Conservation (phyloP, 192 early-diverging fungal species). For the Entomortierella chlamydospora region DNA sequence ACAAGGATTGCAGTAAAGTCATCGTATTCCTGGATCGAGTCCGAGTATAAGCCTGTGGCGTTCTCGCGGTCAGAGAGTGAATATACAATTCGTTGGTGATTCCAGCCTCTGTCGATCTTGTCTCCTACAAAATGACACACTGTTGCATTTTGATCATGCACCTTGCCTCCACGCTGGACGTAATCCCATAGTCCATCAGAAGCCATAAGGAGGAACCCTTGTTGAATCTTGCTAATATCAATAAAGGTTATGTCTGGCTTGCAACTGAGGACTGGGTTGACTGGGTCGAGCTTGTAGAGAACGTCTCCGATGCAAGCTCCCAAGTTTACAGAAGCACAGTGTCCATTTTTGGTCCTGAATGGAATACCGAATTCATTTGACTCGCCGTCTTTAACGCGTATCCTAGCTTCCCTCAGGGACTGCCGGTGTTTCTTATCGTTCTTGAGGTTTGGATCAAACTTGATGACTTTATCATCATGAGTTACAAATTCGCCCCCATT, state of each 20-base stretch:
- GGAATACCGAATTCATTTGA: slow-evolving; percentile 54
- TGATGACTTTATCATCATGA: slow-evolving; percentile 65
- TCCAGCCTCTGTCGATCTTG: slow-evolving; percentile 64
- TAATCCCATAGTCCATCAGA: slow-evolving; percentile 71
- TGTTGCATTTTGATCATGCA: slow-evolving; percentile 61
- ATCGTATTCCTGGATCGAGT: slow-evolving; percentile 68
- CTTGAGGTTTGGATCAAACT: slow-evolving; percentile 59
- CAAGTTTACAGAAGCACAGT: slow-evolving; percentile 64
- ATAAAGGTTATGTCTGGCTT: slow-evolving; percentile 68
- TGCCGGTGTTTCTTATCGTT: slow-evolving; percentile 63
- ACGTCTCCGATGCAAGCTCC: slow-evolving; percentile 69
- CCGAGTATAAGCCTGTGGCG: slow-evolving; percentile 57
- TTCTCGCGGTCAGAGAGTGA: slow-evolving; percentile 64
- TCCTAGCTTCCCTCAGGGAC: slow-evolving; percentile 67
- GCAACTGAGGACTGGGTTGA: slow-evolving; percentile 61
- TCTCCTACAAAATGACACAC: slow-evolving; percentile 64
- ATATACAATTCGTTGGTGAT: slow-evolving; percentile 56
- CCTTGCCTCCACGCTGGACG: slow-evolving; percentile 56
- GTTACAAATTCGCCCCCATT: slow-evolving; percentile 73
- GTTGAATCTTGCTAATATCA: slow-evolving; percentile 45
- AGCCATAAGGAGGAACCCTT: slow-evolving; percentile 68
- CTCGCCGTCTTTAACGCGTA: slow-evolving; percentile 57
- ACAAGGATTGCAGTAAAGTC: slow-evolving; percentile 68
- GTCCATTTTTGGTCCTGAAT: slow-evolving; percentile 47
- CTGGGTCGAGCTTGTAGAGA: slow-evolving; percentile 66